Percentiles rank a stretch among this genome's conserved stretches.
These are phyloP conservation scores for Pythium myriotylum DNA, from an alignment of 352 stramenopile genomes.

Conservation along the genomic window DNA sequence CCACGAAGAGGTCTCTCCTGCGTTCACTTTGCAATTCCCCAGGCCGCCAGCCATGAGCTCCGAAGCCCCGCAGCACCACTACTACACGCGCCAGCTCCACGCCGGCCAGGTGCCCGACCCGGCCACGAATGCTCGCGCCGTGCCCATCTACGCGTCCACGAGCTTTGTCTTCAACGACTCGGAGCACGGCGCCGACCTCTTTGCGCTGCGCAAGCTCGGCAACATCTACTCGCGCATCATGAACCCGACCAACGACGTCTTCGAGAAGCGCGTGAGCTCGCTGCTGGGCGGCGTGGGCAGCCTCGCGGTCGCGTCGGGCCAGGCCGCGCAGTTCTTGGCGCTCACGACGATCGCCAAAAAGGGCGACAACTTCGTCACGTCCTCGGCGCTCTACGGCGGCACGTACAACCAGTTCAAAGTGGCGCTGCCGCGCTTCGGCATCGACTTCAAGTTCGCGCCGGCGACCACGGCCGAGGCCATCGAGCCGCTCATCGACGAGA, in stretches of 20 bases:
- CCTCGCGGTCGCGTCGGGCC: slow-evolving; percentile 4
- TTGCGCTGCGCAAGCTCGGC: slow-evolving; percentile 8
- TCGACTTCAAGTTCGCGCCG: slow-evolving; percentile 11
- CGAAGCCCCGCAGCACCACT: slow-evolving; percentile 14
- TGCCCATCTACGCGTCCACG: slow-evolving; percentile 15
- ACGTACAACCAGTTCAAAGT: slow-evolving; percentile 20
- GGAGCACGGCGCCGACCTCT: slow-evolving; percentile 8
- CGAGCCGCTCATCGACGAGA: slow-evolving; percentile 11
- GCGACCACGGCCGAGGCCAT: slow-evolving; percentile 9
- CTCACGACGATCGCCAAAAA: slow-evolving; percentile 11
- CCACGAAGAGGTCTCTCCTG: background rate
- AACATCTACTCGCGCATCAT: slow-evolving; percentile 19
- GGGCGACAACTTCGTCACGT: slow-evolving; percentile 10
- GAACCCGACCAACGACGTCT: slow-evolving; percentile 16
- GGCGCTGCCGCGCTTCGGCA: slow-evolving; percentile 13
- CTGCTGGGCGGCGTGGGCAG: slow-evolving; percentile 6
- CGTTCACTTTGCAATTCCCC: background rate
- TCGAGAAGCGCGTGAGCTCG: slow-evolving; percentile 9
- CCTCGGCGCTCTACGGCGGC: slow-evolving; percentile 9
- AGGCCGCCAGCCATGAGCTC: background rate
- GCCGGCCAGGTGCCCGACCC: slow-evolving; percentile 10
- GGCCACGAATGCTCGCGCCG: slow-evolving; percentile 12
- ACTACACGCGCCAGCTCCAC: slow-evolving; percentile 15
- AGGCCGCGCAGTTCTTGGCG: slow-evolving; percentile 13
- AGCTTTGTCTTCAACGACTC: slow-evolving; percentile 16